Base-by-base conservation (phyloP, 78 protist genomes). In the Speleostelium caveatum region DNA sequence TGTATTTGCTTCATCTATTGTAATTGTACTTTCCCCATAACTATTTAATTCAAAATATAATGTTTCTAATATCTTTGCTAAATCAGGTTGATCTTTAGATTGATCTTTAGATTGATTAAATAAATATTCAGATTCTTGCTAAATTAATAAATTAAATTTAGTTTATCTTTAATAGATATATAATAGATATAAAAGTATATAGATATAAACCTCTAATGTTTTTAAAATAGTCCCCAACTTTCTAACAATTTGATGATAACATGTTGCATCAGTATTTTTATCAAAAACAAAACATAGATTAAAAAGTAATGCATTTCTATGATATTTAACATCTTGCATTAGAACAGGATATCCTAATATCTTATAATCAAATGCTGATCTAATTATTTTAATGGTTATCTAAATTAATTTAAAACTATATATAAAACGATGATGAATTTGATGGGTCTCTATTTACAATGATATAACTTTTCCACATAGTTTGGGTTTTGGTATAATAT, bases 241-340 rank as follows among this genome's bases (percentile, higher is more conserved):
- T 67, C 92, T 71, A 32, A 73, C 71, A 14, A 85, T 75, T 19
- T 71, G 92, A 75, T 92, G 88, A 67, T 69, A 92, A 24, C 19
- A 14, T 3, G 65, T 59, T 21, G 87, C 58, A 33, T 92, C 86
- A 22, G 88, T 75, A 36, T 7, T 38, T 26, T 60, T 55, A 17
- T 74, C 83, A 41, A 94, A 77, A 3, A 86, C 94, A 77, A 94
- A 75, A 28, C 86, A 66, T 36, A 91, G 24, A 68, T 89, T 88
- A 65, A 94, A 91, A 22, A 83, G 73, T 41, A 94, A 51, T 55
- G 92, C 95, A 91, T 94, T 94, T 26, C 96, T 89, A 10, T 58
- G 71, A 74, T 94, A 94, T 67, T 94, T 90, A 3, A 75, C 62
- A 59, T 86, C 80, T 41, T 91, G 95, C 41, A 94, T 16, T 53